Evolutionary conservation across 2,329 filamentous ascomycete genomes (phyloP).

Genomic region (Huntiella abstrusa): DNA sequence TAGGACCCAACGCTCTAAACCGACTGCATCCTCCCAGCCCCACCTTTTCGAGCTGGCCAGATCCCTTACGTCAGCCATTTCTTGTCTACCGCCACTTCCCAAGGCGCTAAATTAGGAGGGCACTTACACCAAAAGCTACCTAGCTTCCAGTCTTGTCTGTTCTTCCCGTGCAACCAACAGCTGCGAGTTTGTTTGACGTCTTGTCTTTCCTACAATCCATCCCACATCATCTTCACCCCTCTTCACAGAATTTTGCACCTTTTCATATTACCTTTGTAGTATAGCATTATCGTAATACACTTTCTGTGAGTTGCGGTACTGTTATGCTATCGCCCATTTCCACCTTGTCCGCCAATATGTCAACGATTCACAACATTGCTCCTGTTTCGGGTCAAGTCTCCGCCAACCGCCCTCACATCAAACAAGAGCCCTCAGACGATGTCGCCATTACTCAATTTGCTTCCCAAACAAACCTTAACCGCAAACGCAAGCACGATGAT

Average conservation of each 20-base stretch:
- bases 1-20: conserved; percentile 1
- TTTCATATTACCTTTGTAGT: neutral
- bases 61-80: conserved; percentile 1
- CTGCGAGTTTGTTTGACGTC: neutral
- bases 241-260: neutral
- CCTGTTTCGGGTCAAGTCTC: too few relatives aligned
- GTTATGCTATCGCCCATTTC: too few relatives aligned
- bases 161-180: neutral
- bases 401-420: neutral
- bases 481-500: conserved; percentile 10
- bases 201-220: neutral
- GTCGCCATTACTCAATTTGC: conserved; percentile 1
- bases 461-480: neutral
- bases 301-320: neutral
- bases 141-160: neutral
- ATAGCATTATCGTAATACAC: neutral
- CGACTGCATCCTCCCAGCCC: neutral
- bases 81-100: neutral
- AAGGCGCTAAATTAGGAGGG: conserved; percentile 2
- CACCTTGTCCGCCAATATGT: too few relatives aligned
- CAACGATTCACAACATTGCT: too few relatives aligned
- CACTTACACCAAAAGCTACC: neutral
- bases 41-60: conserved; percentile 3
- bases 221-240: too few relatives aligned
- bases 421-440: conserved; percentile 9